These are phyloP conservation scores for Neonectria faginata DNA, from an alignment of 2,329 filamentous ascomycete genomes.

Conservation along the genomic window DNA sequence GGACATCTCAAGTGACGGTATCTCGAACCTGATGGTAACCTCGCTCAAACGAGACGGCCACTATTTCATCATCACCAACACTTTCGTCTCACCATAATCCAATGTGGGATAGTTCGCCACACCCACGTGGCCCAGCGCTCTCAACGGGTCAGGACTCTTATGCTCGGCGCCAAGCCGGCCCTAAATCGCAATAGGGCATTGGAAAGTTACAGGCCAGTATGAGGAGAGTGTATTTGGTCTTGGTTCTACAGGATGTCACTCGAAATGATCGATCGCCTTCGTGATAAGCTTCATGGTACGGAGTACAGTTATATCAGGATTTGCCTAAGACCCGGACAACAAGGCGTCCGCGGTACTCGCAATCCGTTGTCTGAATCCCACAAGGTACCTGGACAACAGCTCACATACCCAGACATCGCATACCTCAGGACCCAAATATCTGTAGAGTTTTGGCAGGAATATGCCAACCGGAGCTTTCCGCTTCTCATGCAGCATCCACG, in stretches of 20 bases:
- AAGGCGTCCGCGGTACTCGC: neutral
- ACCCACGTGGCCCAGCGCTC: neutral
- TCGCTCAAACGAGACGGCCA: neutral
- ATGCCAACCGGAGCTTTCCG: neutral
- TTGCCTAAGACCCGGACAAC: neutral
- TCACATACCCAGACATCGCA: neutral
- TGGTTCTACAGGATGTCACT: neutral
- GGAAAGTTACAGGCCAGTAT: neutral
- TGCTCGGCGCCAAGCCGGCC: neutral
- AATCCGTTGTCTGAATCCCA: neutral
- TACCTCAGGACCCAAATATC: neutral
- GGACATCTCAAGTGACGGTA: neutral
- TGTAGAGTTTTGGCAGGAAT: no score
- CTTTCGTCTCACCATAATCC: neutral
- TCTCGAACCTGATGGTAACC: constrained; percentile 6
- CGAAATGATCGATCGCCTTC: constrained; percentile 1
- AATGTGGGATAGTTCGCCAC: neutral
- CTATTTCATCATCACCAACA: neutral
- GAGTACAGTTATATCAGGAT: neutral
- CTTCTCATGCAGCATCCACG: neutral
- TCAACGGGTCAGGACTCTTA: neutral
- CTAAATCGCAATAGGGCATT: neutral
- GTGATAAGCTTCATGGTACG: neutral
- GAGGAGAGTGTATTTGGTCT: neutral
- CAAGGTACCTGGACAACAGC: neutral